A percentile compares a stretch with the other conserved stretches of the same genome.
These are phyloP conservation scores for Cardiospermum halicacabum DNA, from an alignment of 345 rosid species.

Conservation along the genomic window DNA sequence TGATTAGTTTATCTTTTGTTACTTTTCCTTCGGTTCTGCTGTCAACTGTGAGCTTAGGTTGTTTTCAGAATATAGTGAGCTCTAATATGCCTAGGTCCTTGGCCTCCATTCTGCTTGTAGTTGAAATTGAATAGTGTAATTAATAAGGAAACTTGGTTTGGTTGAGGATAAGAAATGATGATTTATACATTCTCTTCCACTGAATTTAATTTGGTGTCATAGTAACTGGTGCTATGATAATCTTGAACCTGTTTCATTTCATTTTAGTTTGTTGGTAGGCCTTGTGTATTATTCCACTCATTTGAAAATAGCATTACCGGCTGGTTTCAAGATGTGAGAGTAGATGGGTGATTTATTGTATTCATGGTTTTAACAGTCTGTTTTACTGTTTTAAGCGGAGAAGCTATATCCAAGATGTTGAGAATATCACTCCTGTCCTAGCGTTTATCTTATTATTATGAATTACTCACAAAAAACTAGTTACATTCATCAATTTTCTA, in stretches of 20 bases:
- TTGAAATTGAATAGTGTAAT: not conserved
- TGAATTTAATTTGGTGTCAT: not conserved
- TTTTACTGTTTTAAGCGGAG: not conserved
- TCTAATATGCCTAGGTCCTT: not conserved
- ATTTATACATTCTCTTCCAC: not conserved
- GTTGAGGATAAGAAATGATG: not conserved
- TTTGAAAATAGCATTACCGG: slow-evolving; percentile 3
- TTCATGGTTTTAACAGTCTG: slow-evolving; percentile 4
- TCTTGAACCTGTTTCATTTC: not conserved
- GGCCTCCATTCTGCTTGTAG: not conserved
- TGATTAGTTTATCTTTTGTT: not conserved
- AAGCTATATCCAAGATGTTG: not conserved
- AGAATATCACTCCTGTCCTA: not conserved
- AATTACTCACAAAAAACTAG: not conserved
- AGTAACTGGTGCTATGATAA: not conserved
- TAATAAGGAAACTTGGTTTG: not conserved
- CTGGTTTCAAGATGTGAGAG: not conserved
- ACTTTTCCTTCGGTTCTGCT: not conserved
- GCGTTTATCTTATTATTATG: not conserved
- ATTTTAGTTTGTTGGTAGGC: not conserved
- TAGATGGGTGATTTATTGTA: slow-evolving; percentile 1
- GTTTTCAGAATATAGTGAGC: not conserved
- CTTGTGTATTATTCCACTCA: not conserved
- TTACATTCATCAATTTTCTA: not conserved
- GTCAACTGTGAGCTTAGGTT: not conserved